Conservation (phyloP, 257 asterid genomes). For the Solanum megistacrolobum region DNA sequence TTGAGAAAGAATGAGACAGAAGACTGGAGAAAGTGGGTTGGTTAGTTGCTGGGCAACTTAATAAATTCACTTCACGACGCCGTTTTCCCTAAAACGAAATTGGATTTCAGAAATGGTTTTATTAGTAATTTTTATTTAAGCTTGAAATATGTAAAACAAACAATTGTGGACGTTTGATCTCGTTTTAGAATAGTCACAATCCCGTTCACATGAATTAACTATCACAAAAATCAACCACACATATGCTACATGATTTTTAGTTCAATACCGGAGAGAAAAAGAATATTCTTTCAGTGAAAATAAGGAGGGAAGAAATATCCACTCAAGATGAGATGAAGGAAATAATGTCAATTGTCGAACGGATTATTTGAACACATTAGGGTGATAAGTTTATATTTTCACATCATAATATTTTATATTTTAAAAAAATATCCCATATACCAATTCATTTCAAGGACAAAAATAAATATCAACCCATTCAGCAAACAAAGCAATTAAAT, state of each 20-base stretch:
- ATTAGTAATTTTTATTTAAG: neutral
- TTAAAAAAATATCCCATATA: accelerated
- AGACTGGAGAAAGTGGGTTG: neutral
- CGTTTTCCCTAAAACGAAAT: neutral
- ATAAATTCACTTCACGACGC: neutral
- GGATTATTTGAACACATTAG: no score
- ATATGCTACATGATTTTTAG: neutral
- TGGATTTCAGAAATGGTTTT: neutral
- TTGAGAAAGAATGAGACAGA: neutral
- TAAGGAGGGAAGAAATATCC: neutral
- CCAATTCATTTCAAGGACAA: neutral
- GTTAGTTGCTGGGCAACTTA: neutral
- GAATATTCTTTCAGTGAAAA: neutral
- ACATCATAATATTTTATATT: no score
- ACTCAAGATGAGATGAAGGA: neutral
- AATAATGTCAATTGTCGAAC: neutral
- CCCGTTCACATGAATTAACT: neutral
- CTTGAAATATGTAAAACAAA: neutral
- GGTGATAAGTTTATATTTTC: neutral
- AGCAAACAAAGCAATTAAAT: neutral
- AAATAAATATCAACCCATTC: neutral
- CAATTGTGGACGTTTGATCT: neutral
- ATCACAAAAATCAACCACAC: neutral
- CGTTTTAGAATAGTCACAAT: neutral
- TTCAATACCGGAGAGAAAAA: no score